These are phyloP conservation scores for Penicillium sp. DNA, from an alignment of 2,329 filamentous ascomycete species.

Conservation along the genomic window DNA sequence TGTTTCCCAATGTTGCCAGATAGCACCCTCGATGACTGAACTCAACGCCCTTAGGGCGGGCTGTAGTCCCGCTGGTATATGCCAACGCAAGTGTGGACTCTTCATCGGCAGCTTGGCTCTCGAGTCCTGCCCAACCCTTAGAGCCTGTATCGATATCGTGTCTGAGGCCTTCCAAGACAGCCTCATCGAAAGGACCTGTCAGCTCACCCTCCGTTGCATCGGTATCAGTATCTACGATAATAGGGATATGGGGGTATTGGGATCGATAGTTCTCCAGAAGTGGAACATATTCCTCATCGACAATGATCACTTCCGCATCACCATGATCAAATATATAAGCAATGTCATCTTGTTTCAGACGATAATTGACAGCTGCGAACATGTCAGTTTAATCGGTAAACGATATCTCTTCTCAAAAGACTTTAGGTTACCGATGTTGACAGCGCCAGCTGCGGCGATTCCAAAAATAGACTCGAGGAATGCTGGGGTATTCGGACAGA, in stretches of 20 bases:
- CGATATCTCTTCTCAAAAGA: constrained; percentile 29
- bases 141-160: constrained; percentile 65
- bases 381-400: neutral
- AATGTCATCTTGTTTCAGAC: constrained; percentile 80
- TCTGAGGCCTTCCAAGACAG: constrained; percentile 73
- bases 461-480: constrained; percentile 91
- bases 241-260: constrained; percentile 60
- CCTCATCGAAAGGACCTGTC: constrained; percentile 77
- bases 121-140: constrained; percentile 74
- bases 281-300: constrained; percentile 73
- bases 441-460: constrained; percentile 74
- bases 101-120: constrained; percentile 69
- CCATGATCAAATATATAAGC: constrained; percentile 85
- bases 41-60: constrained; percentile 85
- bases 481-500: constrained; percentile 89
- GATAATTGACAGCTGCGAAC: constrained; percentile 62
- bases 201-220: constrained; percentile 72
- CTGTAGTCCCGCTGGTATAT: constrained; percentile 92
- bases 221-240: constrained; percentile 82
- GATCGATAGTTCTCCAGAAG: constrained; percentile 67
- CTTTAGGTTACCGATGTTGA: constrained; percentile 60
- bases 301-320: constrained; percentile 82
- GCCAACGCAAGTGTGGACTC: constrained; percentile 81
- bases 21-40: constrained; percentile 88
- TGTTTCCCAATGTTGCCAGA: constrained; percentile 76